Conservation (phyloP, 495 filamentous ascomycete species). For the Hypoxylon trugodes region DNA sequence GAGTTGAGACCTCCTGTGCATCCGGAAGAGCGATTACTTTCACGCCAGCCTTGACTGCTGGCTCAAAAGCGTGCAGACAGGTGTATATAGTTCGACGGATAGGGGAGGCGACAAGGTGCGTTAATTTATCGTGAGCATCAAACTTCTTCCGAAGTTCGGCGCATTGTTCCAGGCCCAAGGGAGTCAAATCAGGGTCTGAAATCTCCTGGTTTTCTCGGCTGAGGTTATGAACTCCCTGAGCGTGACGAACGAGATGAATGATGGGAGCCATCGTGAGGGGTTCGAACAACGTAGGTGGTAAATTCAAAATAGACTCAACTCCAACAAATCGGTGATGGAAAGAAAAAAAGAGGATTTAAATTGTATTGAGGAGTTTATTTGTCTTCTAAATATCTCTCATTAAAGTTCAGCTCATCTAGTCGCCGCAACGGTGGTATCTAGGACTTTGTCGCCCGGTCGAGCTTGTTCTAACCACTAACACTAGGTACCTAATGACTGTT, state of each 20-base stretch:
- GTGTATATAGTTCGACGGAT: slow-evolving; percentile 87
- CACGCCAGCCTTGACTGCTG: slow-evolving; percentile 50
- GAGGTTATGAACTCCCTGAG: slow-evolving; percentile 84
- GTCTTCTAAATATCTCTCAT: slow-evolving; percentile 7
- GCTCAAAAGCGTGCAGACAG: slow-evolving; percentile 72
- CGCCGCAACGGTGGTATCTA: neutral
- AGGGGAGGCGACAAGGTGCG: slow-evolving; percentile 81
- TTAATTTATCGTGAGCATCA: slow-evolving; percentile 68
- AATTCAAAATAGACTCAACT: no score
- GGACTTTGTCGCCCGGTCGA: slow-evolving; percentile 15
- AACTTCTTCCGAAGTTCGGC: slow-evolving; percentile 66
- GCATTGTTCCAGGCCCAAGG: slow-evolving; percentile 81
- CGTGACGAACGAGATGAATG: slow-evolving; percentile 64
- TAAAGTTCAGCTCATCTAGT: neutral
- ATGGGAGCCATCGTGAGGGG: slow-evolving; percentile 48
- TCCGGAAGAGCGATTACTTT: slow-evolving; percentile 76
- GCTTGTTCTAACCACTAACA: slow-evolving; percentile 18
- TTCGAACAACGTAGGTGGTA: neutral
- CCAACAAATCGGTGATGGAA: no score
- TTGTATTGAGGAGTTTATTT: neutral
- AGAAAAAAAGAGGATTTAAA: neutral
- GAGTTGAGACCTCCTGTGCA: slow-evolving; percentile 78
- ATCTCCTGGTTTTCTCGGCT: slow-evolving; percentile 72
- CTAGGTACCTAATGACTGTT: slow-evolving; percentile 24
- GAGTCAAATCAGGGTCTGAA: slow-evolving; percentile 80